Evolutionary conservation across 148 eudicot species (phyloP).

Genomic region (Dianthus caryophyllus): DNA sequence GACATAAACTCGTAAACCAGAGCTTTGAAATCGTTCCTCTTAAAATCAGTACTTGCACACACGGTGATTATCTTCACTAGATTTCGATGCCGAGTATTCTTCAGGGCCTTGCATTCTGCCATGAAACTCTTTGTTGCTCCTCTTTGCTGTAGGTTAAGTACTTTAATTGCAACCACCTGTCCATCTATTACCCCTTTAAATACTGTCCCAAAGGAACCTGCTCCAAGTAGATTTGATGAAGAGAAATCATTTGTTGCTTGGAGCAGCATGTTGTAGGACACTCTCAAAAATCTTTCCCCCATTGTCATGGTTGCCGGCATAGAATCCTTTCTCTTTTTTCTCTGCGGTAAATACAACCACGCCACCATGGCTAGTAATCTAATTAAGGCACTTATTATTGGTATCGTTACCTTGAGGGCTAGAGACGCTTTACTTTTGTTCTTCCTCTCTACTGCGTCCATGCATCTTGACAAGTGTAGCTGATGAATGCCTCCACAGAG

Average conservation of each 20-base stretch:
- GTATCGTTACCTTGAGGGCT: neutral
- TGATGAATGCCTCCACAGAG: no score
- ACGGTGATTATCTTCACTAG: conserved; percentile 24
- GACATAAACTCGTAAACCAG: no score
- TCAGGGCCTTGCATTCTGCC: conserved; percentile 33
- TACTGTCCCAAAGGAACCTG: conserved; percentile 23
- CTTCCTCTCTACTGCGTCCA: neutral
- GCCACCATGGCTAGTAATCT: neutral
- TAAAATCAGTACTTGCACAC: conserved; percentile 29
- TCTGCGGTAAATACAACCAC: conserved; percentile 1
- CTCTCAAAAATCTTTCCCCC: conserved; percentile 15
- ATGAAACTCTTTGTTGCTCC: conserved; percentile 30
- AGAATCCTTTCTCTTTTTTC: neutral
- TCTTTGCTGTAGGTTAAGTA: conserved; percentile 26
- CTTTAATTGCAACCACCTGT: conserved; percentile 25
- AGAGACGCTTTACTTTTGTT: neutral
- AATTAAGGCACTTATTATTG: neutral
- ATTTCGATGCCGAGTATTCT: conserved; percentile 26
- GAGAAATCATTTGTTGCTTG: conserved; percentile 29
- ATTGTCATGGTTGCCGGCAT: neutral
- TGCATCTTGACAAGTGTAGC: no score
- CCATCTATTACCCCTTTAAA: conserved; percentile 21
- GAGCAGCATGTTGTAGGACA: no score
- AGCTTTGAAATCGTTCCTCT: conserved; percentile 29
- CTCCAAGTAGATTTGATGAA: conserved; percentile 19